Base-by-base conservation (phyloP, 495 filamentous ascomycete species). In the Penicillium coffeae region DNA sequence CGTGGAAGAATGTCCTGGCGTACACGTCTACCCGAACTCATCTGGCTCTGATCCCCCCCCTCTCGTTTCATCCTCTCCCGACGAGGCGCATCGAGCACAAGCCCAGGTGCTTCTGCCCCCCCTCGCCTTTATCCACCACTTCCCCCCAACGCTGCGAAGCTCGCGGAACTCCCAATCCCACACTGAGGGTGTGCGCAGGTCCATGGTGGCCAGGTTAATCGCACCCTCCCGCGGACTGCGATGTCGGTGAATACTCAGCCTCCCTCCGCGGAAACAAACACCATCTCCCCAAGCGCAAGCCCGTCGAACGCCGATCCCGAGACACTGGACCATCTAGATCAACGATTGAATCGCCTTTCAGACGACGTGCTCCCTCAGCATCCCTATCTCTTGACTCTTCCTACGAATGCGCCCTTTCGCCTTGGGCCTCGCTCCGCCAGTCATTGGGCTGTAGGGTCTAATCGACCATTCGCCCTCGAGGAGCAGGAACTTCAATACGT, bases 401-500 rank as follows among this genome's bases (percentile, higher is more conserved):
- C 70, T 14, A 70, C 67, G 47, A 66, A 74, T 63, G 60, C 63
- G 45, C 69, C 71, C 45, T 72, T 71, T 51, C 66, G 62, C 44
- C 64, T 70, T 15, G 66, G 65, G 21, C 48, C 55, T 25, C 66
- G 68, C 27, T 64, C 68, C 45, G 56, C 66, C 38, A 70, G 68
- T 52, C 70, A 76, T 55, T 80, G 76, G 76, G 71, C 72, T 47
- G 65, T 75, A 57, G 66, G 72, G 52, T 60, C 68, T 62, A 66
- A 72, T 42, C 69, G 69, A 8, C 74, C 70, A 14, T 80, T 80
- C 47, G 54, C 55, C 21, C 53, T 56, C 21, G 67, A 76, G 41
- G 76, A 80, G 61, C 68, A 78, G 42, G 64, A 73, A 57, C 65
- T 80, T 45, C 76, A 80, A 46, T 80, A 78, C 44, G 71, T 76